Conservation (phyloP, 768 basidiomycete genomes). For the Rhizopogon vesiculosus region DNA sequence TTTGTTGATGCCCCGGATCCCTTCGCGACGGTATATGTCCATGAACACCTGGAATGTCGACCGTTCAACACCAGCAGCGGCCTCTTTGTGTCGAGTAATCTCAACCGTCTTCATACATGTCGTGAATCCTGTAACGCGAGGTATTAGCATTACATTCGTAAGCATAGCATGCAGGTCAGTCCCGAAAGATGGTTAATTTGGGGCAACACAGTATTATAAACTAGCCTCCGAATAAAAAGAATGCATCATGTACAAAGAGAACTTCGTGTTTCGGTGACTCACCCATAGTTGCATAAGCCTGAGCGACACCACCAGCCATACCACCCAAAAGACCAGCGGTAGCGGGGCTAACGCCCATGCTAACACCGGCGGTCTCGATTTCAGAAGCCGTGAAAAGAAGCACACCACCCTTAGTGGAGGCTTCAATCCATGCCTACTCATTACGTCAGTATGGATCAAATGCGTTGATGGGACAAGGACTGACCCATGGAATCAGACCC, state of each 20-base stretch:
- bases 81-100: slow-evolving; percentile 94
- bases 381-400: slow-evolving; percentile 95
- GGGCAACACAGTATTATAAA: slow-evolving; percentile 11
- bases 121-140: slow-evolving; percentile 70
- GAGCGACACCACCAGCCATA: slow-evolving; percentile 95
- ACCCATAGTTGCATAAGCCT: slow-evolving; percentile 99
- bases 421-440: slow-evolving; percentile 95
- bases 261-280: slow-evolving; percentile 25
- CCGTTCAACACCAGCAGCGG: slow-evolving; percentile 76
- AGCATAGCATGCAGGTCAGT: not conserved
- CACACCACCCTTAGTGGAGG: slow-evolving; percentile 96
- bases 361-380: slow-evolving; percentile 67
- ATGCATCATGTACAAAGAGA: slow-evolving; percentile 12
- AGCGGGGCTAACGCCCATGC: slow-evolving; percentile 73
- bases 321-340: slow-evolving; percentile 89
- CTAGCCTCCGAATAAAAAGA: slow-evolving; percentile 13
- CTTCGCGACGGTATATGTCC: slow-evolving; percentile 92
- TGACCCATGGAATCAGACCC: slow-evolving; percentile 97
- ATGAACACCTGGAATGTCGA: slow-evolving; percentile 93
- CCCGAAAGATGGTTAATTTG: slow-evolving; percentile 11
- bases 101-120: slow-evolving; percentile 99
- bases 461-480: slow-evolving; percentile 16
- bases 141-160: slow-evolving; percentile 7
- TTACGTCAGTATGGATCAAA: not conserved
- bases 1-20: slow-evolving; percentile 96